Conservation (phyloP, 1,284 basidiomycete species). For the Anthracocystis panici-leucophaei region DNA sequence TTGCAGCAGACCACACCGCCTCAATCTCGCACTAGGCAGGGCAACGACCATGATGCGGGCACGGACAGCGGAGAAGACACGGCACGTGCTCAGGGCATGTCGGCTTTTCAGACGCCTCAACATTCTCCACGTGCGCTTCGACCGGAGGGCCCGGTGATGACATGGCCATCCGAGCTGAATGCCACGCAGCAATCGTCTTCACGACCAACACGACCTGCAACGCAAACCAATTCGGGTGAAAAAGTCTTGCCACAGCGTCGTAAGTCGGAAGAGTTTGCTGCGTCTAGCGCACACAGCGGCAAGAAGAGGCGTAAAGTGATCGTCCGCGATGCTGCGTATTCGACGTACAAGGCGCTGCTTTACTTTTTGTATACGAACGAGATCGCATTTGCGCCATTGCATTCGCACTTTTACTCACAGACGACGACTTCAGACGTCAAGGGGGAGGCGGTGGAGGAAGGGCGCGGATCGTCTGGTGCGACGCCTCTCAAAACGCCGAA, state of each 20-base stretch:
- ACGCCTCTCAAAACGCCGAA: slow-evolving; percentile 6
- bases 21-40: slow-evolving; percentile 27
- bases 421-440: slow-evolving; percentile 18
- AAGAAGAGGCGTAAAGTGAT: slow-evolving; percentile 67
- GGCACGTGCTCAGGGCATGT: slow-evolving; percentile 29
- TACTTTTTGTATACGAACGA: slow-evolving; percentile 89
- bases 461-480: not conserved
- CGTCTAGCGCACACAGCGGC: slow-evolving; percentile 9
- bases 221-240: not conserved
- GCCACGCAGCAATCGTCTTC: not conserved
- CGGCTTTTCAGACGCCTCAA: slow-evolving; percentile 44
- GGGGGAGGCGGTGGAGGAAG: not conserved
- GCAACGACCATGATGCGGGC: slow-evolving; percentile 41
- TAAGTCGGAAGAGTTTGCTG: slow-evolving; percentile 10
- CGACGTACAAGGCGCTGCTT: slow-evolving; percentile 83
- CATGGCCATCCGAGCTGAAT: slow-evolving; percentile 5
- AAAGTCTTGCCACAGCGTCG: slow-evolving; percentile 20
- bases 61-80: slow-evolving; percentile 44
- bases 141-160: slow-evolving; percentile 4
- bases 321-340: slow-evolving; percentile 82
- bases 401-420: slow-evolving; percentile 73
- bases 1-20: slow-evolving; percentile 38
- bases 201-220: not conserved
- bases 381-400: slow-evolving; percentile 84
- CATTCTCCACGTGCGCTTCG: slow-evolving; percentile 35